Evolutionary conservation across 805 yeast genomes (phyloP), one percentile per base, ranked within the genome.

Genomic region (Pichia ethanolica): DNA sequence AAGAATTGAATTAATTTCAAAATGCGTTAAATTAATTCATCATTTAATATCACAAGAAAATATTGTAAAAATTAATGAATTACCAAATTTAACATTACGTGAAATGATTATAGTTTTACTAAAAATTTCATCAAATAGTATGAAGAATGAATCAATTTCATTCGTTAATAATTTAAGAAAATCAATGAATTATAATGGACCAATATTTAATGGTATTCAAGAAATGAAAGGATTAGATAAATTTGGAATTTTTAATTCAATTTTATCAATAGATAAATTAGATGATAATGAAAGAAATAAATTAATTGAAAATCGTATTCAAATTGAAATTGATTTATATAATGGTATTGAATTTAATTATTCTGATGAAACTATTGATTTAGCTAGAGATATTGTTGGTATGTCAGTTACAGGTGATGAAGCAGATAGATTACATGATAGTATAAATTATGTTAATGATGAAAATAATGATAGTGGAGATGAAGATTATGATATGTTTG

Each of bases 351-450:
- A 82, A 58, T 73, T 80, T 51, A 75, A 79, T 6, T 83, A 81
- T 58, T 82, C 78, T 49, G 77, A 72, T 49, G 81, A 78, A 50
- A 78, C 81, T 3, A 78, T 84, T 37, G 88, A 82, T 53, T 68
- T 83, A 59, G 83, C 95, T 0, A 71, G 88, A 53, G 86, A 82
- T 53, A 75, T 88, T 20, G 68, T 89, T 47, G 88, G 82, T 51
- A 72, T 75, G 30, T 79, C 82, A 51, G 76, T 82, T 10, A 83
- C 88, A 5, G 82, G 82, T 58, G 89, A 85, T 54, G 95, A 86
- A 56, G 88, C 89, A 1, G 95, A 89, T 63, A 78, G 80, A 47
- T 67, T 88, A 53, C 86, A 79, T 61, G 68, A 76, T 50, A 79
- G 86, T 50, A 83, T 87, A 80, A 80, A 79, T 53, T 67, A 65